These are phyloP conservation scores for Scleroderma bovista DNA, from an alignment of 768 basidiomycete species.

Conservation along the genomic window DNA sequence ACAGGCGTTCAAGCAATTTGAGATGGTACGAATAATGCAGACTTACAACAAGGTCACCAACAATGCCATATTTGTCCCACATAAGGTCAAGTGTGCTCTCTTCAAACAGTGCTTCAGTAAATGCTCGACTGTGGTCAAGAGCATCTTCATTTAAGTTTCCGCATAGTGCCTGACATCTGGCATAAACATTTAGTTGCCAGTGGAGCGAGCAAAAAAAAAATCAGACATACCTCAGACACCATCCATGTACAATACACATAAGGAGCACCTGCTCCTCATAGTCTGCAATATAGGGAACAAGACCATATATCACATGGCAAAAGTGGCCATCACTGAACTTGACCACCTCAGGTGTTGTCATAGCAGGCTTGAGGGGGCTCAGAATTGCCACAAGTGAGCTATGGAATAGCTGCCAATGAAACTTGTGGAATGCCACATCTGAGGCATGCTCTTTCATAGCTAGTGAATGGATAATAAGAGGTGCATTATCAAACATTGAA, in stretches of 20 bases:
- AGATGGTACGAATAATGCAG: background rate
- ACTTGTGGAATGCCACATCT: constrained; percentile 17
- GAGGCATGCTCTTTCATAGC: constrained; percentile 6
- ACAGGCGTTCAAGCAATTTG: background rate
- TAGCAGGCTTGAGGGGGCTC: constrained; percentile 17
- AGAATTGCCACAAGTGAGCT: constrained; percentile 14
- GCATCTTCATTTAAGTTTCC: background rate
- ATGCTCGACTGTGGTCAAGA: background rate
- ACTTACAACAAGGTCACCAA: constrained; percentile 20
- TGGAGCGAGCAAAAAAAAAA: background rate
- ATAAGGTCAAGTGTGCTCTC: constrained; percentile 5
- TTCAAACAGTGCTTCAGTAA: background rate
- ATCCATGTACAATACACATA: constrained; percentile 27
- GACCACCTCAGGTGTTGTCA: constrained; percentile 22
- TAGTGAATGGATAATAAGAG: too few species aligned
- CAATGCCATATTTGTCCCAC: constrained; percentile 25
- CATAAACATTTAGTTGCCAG: background rate
- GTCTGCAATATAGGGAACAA: constrained; percentile 35
- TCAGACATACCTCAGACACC: constrained; percentile 25
- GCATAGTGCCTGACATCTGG: background rate
- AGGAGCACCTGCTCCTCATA: constrained; percentile 34
- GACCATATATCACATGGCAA: constrained; percentile 18
- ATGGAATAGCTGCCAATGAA: constrained; percentile 29
- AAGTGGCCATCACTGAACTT: constrained; percentile 24
- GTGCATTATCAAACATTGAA: too few species aligned